These are phyloP conservation scores for Talaromyces pinophilus DNA, from an alignment of 2,329 filamentous ascomycete genomes.

Conservation along the genomic window DNA sequence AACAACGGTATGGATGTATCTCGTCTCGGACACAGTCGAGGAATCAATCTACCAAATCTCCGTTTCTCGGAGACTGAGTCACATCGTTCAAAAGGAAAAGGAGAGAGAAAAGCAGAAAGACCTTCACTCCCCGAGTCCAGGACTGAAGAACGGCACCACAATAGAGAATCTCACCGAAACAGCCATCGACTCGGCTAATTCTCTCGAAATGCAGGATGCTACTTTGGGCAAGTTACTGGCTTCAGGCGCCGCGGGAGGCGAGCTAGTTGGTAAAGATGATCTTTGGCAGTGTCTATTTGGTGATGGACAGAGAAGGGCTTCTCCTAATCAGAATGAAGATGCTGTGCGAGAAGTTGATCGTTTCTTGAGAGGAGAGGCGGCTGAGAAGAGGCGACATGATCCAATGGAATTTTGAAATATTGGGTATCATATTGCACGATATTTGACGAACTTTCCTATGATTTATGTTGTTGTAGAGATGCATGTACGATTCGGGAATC, in stretches of 20 bases:
- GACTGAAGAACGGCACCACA: constrained; percentile 27
- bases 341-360: constrained; percentile 51
- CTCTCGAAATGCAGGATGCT: constrained; percentile 75
- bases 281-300: constrained; percentile 90
- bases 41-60: constrained; percentile 88
- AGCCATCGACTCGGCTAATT: constrained; percentile 79
- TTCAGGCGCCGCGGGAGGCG: constrained; percentile 69
- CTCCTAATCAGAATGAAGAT: constrained; percentile 26
- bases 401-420: neutral
- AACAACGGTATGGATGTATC: constrained; percentile 94
- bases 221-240: constrained; percentile 68
- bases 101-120: constrained; percentile 39
- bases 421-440: neutral
- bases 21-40: constrained; percentile 88
- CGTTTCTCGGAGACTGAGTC: constrained; percentile 73
- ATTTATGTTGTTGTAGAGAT: neutral
- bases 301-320: constrained; percentile 41
- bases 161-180: constrained; percentile 54
- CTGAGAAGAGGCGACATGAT: constrained; percentile 46
- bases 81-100: constrained; percentile 61
- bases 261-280: constrained; percentile 75
- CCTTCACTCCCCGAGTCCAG: constrained; percentile 37
- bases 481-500: neutral
- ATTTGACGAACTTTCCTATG: constrained; percentile 1
- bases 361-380: constrained; percentile 58